Base-by-base conservation (phyloP, 1,284 basidiomycete species). In the Marasmius oreades region DNA sequence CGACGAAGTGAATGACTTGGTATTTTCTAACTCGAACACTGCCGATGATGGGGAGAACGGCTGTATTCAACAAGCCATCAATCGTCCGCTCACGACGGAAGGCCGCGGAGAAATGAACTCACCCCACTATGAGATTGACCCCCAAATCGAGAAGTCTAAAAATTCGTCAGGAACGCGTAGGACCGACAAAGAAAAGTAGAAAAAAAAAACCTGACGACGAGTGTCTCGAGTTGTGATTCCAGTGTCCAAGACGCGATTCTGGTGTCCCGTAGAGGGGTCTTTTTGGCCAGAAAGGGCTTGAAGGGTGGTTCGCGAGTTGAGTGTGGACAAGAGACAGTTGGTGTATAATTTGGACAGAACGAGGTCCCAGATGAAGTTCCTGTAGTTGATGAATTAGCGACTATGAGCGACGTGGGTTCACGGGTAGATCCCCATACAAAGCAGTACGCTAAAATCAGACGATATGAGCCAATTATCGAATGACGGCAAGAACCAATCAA, bases 331-430 rank as follows among this genome's bases (percentile, higher is more conserved):
- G 1, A 71, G 59, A 18, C 68, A 64, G 44, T 66, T 67, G 4
- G 64, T 62, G 52, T 67, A 67, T 16, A 67, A 54, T 46, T 67
- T 66, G 16, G 62, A 62, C 2, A 68, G 55, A 6, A 62, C 51
- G 26, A 68, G 62, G 37, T 68, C 66, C 64, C 63, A 66, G 31
- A 66, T 59, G 26, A 68, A 67, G 50, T 68, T 67, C 10, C 62
- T 62, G 34, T 10, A 44, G n/a, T 34, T 23, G 33, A 24, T 36
- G 18, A 10, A 31, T 28, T 36, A 43, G 22, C 20, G 22, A 16
- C 16, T n/a, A 33, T 31, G 28, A 10, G 20, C 8, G 31, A 28
- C 26, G 8, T 7, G 23, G 23, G 18, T 14, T 50, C 5, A n/a
- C 20, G n/a, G 4, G 28, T 34, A 5, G 20, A 42, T 31, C 10